Evolutionary conservation across 495 filamentous ascomycete species (phyloP).

Genomic region (Penicillium argentinense): DNA sequence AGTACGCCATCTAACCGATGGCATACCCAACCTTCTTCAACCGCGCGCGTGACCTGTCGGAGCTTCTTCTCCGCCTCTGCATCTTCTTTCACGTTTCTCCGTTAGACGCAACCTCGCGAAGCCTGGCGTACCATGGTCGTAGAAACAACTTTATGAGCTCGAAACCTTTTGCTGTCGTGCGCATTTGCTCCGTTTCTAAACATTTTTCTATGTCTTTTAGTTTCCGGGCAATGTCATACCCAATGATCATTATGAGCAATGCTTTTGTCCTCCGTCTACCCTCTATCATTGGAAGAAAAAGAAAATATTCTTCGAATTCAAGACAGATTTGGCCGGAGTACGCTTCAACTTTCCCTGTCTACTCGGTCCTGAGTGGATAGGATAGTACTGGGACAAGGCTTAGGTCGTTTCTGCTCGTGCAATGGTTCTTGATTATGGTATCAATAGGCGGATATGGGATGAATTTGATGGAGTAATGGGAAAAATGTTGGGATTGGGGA

Average conservation of each 20-base stretch:
- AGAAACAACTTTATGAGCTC: conserved; percentile 35
- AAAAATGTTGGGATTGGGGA: background rate
- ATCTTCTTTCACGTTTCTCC: conserved; percentile 30
- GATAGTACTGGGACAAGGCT: no score
- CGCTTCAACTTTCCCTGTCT: no score
- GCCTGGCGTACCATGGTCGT: conserved; percentile 50
- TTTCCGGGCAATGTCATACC: conserved; percentile 39
- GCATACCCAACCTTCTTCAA: conserved; percentile 16
- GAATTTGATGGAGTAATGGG: background rate
- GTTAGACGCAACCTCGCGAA: conserved; percentile 45
- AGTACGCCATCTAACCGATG: conserved; percentile 78
- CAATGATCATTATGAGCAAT: conserved; percentile 49
- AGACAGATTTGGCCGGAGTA: no score
- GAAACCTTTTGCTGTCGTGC: conserved; percentile 13
- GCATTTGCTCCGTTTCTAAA: conserved; percentile 2
- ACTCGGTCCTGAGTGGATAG: no score
- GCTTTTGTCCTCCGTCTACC: conserved; percentile 7
- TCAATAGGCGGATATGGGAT: no score
- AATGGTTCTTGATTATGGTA: no score
- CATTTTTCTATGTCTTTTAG: conserved; percentile 11
- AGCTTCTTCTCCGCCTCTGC: conserved; percentile 33
- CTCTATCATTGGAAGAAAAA: conserved; percentile 1
- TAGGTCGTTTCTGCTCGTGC: no score
- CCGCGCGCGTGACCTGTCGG: conserved; percentile 18
- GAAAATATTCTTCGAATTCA: no score